A percentile compares a stretch with the other conserved stretches of the same genome.
phyloP scores from a whole-genome alignment of 2,329 filamentous ascomycete genomes.

The Penicillium frequentans region DNA sequence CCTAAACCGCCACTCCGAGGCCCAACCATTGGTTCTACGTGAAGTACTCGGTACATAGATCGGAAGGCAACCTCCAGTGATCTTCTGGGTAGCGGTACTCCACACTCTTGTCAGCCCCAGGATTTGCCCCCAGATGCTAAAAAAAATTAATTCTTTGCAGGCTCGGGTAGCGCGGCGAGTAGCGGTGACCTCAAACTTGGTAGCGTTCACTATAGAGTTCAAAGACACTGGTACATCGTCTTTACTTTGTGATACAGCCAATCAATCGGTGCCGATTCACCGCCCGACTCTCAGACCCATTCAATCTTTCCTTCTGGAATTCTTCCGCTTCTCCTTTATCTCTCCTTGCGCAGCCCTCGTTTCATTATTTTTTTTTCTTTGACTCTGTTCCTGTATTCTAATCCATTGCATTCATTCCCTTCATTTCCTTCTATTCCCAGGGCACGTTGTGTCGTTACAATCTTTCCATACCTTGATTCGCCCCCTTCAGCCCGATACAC shows the following conservation, averaged over 20 bases:
- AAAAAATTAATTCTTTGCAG: constrained; percentile 8
- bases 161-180: neutral
- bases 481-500: constrained; percentile 5
- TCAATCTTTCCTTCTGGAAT: constrained; percentile 16
- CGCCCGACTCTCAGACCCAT: constrained; percentile 22
- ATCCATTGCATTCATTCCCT: constrained; percentile 17
- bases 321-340: constrained; percentile 19
- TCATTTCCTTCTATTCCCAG: constrained; percentile 11
- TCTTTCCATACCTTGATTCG: constrained; percentile 10
- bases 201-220: neutral
- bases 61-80: neutral
- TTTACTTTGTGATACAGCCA: neutral
- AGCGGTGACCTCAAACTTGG: constrained; percentile 1
- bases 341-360: constrained; percentile 18
- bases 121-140: constrained; percentile 15
- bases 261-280: constrained; percentile 15
- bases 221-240: neutral
- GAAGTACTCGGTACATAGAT: constrained; percentile 17
- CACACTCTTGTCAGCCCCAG: constrained; percentile 14
- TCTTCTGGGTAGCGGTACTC: constrained; percentile 20
- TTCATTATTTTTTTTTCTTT: constrained; percentile 8
- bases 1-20: constrained; percentile 15
- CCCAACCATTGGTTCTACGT: neutral
- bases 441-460: constrained; percentile 3
- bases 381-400: constrained; percentile 13